Conservation (phyloP, 2,329 filamentous ascomycete species). For the Chrysosporium queenslandicum region DNA sequence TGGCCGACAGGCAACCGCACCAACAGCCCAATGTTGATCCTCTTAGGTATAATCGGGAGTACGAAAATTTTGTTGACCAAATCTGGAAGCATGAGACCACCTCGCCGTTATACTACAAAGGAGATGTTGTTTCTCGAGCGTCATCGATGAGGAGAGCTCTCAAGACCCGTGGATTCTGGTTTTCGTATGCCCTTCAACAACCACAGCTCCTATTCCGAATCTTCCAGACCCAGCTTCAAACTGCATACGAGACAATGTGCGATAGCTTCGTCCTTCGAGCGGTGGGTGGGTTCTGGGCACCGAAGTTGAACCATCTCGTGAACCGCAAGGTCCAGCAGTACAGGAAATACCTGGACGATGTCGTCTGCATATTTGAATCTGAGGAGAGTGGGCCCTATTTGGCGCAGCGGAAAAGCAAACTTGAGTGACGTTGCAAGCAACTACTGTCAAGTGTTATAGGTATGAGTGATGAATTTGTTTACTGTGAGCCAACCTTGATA, state of each 20-base stretch:
- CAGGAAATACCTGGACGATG: neutral
- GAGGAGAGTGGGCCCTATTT: no score
- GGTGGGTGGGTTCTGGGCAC: neutral
- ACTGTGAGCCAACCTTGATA: no score
- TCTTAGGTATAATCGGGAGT: no score
- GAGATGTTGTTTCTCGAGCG: neutral
- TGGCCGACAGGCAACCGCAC: conserved; percentile 16
- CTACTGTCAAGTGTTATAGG: no score
- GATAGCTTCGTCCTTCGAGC: neutral
- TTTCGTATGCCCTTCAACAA: neutral
- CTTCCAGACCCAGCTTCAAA: neutral
- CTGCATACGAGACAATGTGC: neutral
- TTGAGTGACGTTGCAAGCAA: no score
- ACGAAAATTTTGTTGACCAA: neutral
- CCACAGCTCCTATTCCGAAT: neutral
- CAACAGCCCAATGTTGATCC: neutral
- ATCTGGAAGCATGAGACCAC: neutral
- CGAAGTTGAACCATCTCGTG: neutral
- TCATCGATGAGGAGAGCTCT: conserved; percentile 3
- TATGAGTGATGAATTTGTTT: no score
- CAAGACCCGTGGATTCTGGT: conserved; percentile 10
- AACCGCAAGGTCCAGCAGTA: neutral
- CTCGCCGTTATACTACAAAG: conserved; percentile 5
- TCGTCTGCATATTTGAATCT: neutral
- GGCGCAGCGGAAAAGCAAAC: no score